Percentiles rank a stretch among this genome's conserved stretches.
Conservation (phyloP, 75 land plant species). For the Picea glauca region DNA sequence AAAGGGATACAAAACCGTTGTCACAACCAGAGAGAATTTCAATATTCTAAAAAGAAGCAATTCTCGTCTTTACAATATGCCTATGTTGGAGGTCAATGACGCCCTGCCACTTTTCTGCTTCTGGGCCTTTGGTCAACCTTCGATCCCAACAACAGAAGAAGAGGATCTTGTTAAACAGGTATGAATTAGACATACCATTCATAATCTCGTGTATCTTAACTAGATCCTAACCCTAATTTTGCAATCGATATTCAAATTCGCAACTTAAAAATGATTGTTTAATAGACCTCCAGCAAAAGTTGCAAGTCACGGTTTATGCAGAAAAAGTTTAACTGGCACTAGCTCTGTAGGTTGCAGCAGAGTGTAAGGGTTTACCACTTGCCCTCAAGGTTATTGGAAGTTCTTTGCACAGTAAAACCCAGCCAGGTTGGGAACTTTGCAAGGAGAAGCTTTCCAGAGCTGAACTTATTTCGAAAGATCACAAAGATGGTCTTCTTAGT, state of each 20-base stretch:
- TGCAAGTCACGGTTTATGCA: no score
- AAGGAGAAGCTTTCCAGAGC: slow-evolving; percentile 34
- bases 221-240: not conserved
- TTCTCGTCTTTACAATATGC: slow-evolving; percentile 12
- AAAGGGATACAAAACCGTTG: slow-evolving; percentile 35
- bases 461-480: slow-evolving; percentile 34
- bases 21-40: slow-evolving; percentile 25
- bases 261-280: no score
- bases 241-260: no score
- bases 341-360: slow-evolving; percentile 24
- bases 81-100: slow-evolving; percentile 33
- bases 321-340: no score
- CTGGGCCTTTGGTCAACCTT: slow-evolving; percentile 34
- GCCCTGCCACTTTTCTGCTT: slow-evolving; percentile 40
- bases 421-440: slow-evolving; percentile 37
- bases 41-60: not conserved
- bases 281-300: no score
- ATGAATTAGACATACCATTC: not conserved
- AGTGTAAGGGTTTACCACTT: slow-evolving; percentile 56
- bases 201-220: no score
- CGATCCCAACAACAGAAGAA: slow-evolving; percentile 21
- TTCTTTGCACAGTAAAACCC: slow-evolving; percentile 30
- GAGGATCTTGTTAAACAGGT: slow-evolving; percentile 44
- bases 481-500: slow-evolving; percentile 35
- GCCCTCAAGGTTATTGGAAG: slow-evolving; percentile 62